Evolutionary conservation across 2,329 filamentous ascomycete genomes (phyloP), one percentile per base, ranked within the genome.

Genomic region (Cylindrodendrum hubeiense): DNA sequence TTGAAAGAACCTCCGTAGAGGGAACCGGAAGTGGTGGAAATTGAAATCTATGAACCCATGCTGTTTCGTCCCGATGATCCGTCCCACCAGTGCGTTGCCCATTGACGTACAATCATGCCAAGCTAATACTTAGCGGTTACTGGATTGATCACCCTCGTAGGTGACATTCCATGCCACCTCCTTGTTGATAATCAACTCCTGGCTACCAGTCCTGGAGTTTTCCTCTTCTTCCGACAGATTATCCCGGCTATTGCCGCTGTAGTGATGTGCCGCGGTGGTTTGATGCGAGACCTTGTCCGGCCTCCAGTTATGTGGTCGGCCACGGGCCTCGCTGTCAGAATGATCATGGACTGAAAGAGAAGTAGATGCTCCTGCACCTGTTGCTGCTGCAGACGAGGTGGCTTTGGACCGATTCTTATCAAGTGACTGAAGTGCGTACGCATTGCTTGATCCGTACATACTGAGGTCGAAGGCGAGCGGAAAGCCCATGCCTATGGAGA

Each of bases 121-220:
- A 26, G 28, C 34, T 7, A 41, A 30, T 15, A 39, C 50, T 60
- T n/a, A 54, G n/a, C 34, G 50, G 30, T 28, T 54, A 8, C n/a
- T 54, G 4, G 41, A 47, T 21, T 62, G 57, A 5, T 54, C 39
- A 9, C 61, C 49, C 19, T 71, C 69, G 1, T 69, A 68, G 4
- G 64, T 66, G 8, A 71, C 47, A 5, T 66, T 34, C 68, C 67
- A 71, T 2, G 46, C 60, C 3, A 71, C 67, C 34, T 70, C 62
- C 53, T 70, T 71, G 15, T 60, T 71, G 15, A 71, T 71, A 8
- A 71, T 71, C 59, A 71, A 41, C 5, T 71, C 69, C 9, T 71
- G 69, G 44, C 69, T 71, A 5, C 69, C 69, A n/a, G 56, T 55
- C 4, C 69, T 58, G 9, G 64, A 71, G 9, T 43, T 54, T 15